These are phyloP conservation scores for Russula olivacea DNA, from an alignment of 768 basidiomycete species.

Conservation along the genomic window DNA sequence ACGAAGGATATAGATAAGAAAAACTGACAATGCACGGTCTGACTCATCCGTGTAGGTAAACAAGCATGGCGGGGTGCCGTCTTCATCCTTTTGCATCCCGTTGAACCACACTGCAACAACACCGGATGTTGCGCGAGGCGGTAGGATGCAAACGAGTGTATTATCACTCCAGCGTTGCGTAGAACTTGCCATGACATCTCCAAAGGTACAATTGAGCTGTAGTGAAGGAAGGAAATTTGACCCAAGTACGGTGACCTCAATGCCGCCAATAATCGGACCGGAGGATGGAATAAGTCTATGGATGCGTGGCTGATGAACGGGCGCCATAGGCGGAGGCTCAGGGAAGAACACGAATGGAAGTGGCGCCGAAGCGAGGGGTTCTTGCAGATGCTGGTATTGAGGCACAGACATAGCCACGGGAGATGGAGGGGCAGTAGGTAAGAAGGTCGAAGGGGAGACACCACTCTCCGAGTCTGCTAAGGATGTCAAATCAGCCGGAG, in stretches of 20 bases:
- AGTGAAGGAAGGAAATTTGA: slow-evolving; percentile 78
- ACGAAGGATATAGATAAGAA: neutral
- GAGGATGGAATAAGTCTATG: slow-evolving; percentile 79
- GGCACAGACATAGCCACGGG: slow-evolving; percentile 20
- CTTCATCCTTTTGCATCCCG: slow-evolving; percentile 58
- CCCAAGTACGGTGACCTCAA: slow-evolving; percentile 90
- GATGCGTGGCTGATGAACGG: slow-evolving; percentile 62
- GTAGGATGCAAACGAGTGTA: slow-evolving; percentile 85
- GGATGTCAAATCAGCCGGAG: neutral
- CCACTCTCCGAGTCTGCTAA: slow-evolving; percentile 5
- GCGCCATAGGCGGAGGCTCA: slow-evolving; percentile 41
- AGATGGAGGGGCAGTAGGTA: slow-evolving; percentile 27
- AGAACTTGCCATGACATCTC: slow-evolving; percentile 71
- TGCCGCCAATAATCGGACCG: slow-evolving; percentile 88
- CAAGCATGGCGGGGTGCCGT: slow-evolving; percentile 49
- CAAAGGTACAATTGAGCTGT: slow-evolving; percentile 77
- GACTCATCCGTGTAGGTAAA: slow-evolving; percentile 92
- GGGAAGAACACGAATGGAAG: slow-evolving; percentile 48
- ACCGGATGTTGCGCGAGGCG: slow-evolving; percentile 74
- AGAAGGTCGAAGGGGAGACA: slow-evolving; percentile 22
- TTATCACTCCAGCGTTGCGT: slow-evolving; percentile 92
- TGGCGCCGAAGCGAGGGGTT: slow-evolving; percentile 20
- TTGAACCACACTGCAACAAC: slow-evolving; percentile 88
- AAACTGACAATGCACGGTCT: slow-evolving; percentile 76
- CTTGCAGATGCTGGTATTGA: slow-evolving; percentile 13